A percentile compares a stretch with the other conserved stretches of the same genome.
phyloP scores from a whole-genome alignment of 495 filamentous ascomycete species.

The Aspergillus diversus region DNA sequence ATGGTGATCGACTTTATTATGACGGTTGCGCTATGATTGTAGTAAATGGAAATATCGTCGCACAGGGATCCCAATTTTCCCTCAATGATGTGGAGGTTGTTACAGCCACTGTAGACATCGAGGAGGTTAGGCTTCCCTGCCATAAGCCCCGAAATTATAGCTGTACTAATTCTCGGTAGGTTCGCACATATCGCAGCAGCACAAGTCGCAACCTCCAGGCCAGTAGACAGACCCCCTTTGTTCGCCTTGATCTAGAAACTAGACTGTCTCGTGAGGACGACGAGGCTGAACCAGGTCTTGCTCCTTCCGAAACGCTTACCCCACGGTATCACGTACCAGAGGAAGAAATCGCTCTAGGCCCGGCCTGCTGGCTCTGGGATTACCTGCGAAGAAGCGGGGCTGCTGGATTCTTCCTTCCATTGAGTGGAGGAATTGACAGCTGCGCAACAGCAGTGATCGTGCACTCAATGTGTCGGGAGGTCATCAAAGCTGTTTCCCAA shows the following conservation, averaged over 20 bases:
- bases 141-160: not conserved
- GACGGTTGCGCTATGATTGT: constrained; percentile 82
- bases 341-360: constrained; percentile 74
- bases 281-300: constrained; percentile 43
- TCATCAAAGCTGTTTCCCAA: constrained; percentile 64
- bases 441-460: constrained; percentile 69
- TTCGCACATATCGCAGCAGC: constrained; percentile 40
- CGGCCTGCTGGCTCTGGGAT: constrained; percentile 83
- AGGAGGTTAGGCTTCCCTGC: constrained; percentile 60
- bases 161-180: constrained; percentile 23
- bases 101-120: constrained; percentile 79
- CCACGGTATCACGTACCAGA: constrained; percentile 65
- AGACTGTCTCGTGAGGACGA: constrained; percentile 39
- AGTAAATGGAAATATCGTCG: constrained; percentile 72
- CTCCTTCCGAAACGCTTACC: constrained; percentile 44
- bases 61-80: constrained; percentile 73
- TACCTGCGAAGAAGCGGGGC: constrained; percentile 70
- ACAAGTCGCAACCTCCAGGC: constrained; percentile 48
- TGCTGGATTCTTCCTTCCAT: constrained; percentile 62
- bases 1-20: constrained; percentile 67
- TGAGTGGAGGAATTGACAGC: constrained; percentile 72
- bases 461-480: constrained; percentile 77
- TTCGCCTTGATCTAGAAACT: constrained; percentile 42
- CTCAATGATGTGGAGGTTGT: constrained; percentile 84
- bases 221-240: constrained; percentile 37